These are phyloP conservation scores for Takakia lepidozioides DNA, from an alignment of 225 moss, liverwort and hornwort species.

Conservation along the genomic window DNA sequence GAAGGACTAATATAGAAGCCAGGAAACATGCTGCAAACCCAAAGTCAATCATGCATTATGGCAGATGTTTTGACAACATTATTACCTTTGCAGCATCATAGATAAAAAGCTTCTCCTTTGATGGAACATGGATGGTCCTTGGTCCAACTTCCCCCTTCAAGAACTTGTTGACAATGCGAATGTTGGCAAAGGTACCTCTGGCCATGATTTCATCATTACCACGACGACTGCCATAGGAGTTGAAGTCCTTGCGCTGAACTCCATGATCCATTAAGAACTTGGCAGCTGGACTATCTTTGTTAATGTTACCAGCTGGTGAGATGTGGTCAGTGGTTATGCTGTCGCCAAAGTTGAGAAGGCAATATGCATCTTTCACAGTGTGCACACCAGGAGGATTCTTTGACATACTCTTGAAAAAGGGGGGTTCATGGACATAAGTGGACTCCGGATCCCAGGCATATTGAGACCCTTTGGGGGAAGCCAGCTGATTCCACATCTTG, in stretches of 20 bases:
- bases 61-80: no score
- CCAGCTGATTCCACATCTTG: slow-evolving; percentile 73
- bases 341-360: slow-evolving; percentile 84
- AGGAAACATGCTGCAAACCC: background rate
- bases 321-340: slow-evolving; percentile 96
- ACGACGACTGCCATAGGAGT: slow-evolving; percentile 91
- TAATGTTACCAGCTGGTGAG: slow-evolving; percentile 84
- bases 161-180: slow-evolving; percentile 91
- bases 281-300: slow-evolving; percentile 85
- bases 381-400: slow-evolving; percentile 60
- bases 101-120: slow-evolving; percentile 67
- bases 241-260: slow-evolving; percentile 78
- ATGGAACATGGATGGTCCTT: slow-evolving; percentile 74
- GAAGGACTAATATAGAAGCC: background rate
- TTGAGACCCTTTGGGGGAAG: slow-evolving; percentile 58
- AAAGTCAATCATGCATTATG: background rate
- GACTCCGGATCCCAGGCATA: slow-evolving; percentile 74
- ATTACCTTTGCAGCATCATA: slow-evolving; percentile 80
- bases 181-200: slow-evolving; percentile 86
- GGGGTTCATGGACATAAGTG: slow-evolving; percentile 91
- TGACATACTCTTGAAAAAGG: slow-evolving; percentile 71
- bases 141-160: slow-evolving; percentile 80
- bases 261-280: slow-evolving; percentile 54
- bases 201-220: slow-evolving; percentile 95
- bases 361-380: slow-evolving; percentile 76